Base-by-base conservation (phyloP, 768 basidiomycete genomes). In the Lactifluus rugatus region DNA sequence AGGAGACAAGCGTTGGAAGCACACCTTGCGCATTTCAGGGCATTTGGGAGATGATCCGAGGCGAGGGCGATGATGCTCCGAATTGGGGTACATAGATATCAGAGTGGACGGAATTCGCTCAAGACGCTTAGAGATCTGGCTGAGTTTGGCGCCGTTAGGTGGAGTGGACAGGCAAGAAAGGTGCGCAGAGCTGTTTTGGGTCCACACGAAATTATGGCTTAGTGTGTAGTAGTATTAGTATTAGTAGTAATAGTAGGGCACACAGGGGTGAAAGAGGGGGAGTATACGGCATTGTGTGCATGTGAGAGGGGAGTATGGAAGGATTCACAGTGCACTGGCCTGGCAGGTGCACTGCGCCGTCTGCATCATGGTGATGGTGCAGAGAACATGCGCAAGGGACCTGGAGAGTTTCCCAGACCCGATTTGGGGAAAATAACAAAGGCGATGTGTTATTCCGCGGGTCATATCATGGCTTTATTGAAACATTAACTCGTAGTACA, bases 301-400 rank as follows among this genome's bases (percentile, higher is more conserved):
- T 58, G 57, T 36, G 45, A 48, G 50, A 48, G 36, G 46, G 37
- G 9, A 10, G 45, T 32, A 25, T 58, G 57, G 41, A 26, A 34
- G 51, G 11, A n/a, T 39, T 6, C 5, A 10, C 6, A 49, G 21
- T 11, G 34, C 34, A 36, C 37, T 46, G 8, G 26, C 25, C 19
- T 26, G 44, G 46, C 37, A 50, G 14, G 42, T 17, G 32, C 6
- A 37, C 36, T 23, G 36, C 46, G 52, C 51, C 41, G 32, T 54
- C 17, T 59, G 58, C 58, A 59, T 59, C 58, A 37, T 59, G 58
- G 47, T 23, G 26, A 59, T 19, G 52, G 58, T 31, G 58, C 58
- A 54, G 46, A 26, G 32, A 36, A 39, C 58, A 54, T 36, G 58
- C 52, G 48, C 32, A 39, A 17, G n/a, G 25, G 34, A 47, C 17